These are phyloP conservation scores for Raffaelea deltoideospora DNA, from an alignment of 2,329 filamentous ascomycete genomes.

Conservation along the genomic window DNA sequence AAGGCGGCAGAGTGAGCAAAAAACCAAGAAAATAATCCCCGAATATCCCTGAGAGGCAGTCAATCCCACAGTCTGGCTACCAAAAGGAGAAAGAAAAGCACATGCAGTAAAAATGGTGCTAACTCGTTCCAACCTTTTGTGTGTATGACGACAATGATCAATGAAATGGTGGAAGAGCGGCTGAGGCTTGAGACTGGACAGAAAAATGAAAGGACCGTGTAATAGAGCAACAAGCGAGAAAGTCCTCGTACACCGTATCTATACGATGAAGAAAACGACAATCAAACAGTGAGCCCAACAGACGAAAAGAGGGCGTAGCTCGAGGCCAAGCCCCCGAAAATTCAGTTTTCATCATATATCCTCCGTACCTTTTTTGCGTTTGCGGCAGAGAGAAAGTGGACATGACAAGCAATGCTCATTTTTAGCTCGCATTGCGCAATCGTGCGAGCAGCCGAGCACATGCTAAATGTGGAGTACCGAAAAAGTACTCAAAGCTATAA, in stretches of 20 bases:
- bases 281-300: too few relatives aligned
- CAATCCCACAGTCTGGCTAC: too few relatives aligned
- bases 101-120: conserved; percentile 4
- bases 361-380: too few relatives aligned
- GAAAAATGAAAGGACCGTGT: background rate
- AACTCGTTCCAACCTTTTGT: too few relatives aligned
- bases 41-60: background rate
- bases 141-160: conserved; percentile 7
- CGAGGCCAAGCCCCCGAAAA: too few relatives aligned
- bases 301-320: too few relatives aligned
- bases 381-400: too few relatives aligned
- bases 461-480: too few relatives aligned
- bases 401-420: too few relatives aligned
- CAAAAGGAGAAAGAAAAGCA: background rate
- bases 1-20: background rate
- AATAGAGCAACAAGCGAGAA: background rate
- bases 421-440: conserved; percentile 12
- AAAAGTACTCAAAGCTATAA: too few relatives aligned
- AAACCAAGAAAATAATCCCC: background rate
- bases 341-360: too few relatives aligned
- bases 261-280: background rate
- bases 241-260: background rate
- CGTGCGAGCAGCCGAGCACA: background rate
- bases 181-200: background rate
- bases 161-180: conserved; percentile 9